phyloP scores from a whole-genome alignment of 2,329 filamentous ascomycete genomes.

The Hyphodiscus sp. region DNA sequence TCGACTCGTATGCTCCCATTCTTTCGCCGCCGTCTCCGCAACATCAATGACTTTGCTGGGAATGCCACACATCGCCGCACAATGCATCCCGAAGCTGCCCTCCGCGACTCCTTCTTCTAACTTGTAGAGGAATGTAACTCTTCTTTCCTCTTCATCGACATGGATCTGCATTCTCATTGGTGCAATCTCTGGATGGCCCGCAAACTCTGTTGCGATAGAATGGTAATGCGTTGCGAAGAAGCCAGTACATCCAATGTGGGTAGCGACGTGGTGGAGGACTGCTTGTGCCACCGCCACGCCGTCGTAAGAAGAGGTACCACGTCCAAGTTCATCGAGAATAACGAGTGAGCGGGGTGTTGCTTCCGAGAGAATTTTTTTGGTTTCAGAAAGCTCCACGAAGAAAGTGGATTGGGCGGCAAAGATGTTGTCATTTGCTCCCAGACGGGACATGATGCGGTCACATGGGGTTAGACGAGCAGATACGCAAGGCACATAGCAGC shows the following conservation, averaged over 20 bases:
- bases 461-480: conserved; percentile 82
- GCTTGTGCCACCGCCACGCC: conserved; percentile 95
- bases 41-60: conserved; percentile 72
- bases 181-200: conserved; percentile 78
- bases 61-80: conserved; percentile 96
- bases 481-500: conserved; percentile 81
- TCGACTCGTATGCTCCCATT: conserved; percentile 92
- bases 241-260: conserved; percentile 85
- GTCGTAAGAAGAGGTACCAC: conserved; percentile 92
- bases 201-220: conserved; percentile 85
- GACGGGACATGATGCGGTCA: conserved; percentile 96
- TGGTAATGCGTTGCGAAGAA: conserved; percentile 99
- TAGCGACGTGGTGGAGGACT: conserved; percentile 91
- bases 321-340: conserved; percentile 92
- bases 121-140: conserved; percentile 96
- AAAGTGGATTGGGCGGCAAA: conserved; percentile 97
- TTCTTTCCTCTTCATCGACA: conserved; percentile 75
- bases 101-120: conserved; percentile 91
- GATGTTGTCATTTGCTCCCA: conserved; percentile 98
- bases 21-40: conserved; percentile 80
- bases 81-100: conserved; percentile 98
- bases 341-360: conserved; percentile 91
- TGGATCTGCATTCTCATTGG: conserved; percentile 90
- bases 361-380: conserved; percentile 94
- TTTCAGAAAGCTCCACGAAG: conserved; percentile 95